These are phyloP conservation scores for Sphaerulina musiva DNA, from an alignment of 2,329 filamentous ascomycete species.

Conservation along the genomic window DNA sequence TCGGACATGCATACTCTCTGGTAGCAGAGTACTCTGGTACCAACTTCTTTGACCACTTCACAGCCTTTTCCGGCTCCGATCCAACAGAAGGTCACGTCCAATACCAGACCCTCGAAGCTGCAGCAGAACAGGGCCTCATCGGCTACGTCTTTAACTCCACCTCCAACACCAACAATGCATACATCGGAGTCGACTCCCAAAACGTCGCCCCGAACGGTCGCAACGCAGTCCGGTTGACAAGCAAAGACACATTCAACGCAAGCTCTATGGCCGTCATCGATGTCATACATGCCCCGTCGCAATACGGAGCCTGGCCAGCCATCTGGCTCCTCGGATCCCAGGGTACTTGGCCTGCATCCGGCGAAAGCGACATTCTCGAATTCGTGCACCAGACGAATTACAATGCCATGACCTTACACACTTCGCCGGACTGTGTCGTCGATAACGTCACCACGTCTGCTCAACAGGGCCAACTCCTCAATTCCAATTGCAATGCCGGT, in stretches of 20 bases:
- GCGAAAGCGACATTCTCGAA: constrained; percentile 48
- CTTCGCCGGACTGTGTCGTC: constrained; percentile 40
- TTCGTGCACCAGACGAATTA: constrained; percentile 39
- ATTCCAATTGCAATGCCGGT: constrained; percentile 29
- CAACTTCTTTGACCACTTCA: constrained; percentile 42
- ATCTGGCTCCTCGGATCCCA: constrained; percentile 37
- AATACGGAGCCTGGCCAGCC: constrained; percentile 49
- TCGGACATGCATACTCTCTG: constrained; percentile 23
- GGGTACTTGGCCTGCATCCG: constrained; percentile 34
- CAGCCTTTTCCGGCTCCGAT: constrained; percentile 40
- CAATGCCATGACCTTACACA: constrained; percentile 46
- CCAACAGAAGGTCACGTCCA: constrained; percentile 39
- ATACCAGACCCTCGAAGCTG: constrained; percentile 22
- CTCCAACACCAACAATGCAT: constrained; percentile 32
- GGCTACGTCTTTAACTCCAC: constrained; percentile 38
- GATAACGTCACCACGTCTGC: constrained; percentile 27
- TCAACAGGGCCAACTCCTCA: constrained; percentile 20
- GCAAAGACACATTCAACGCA: constrained; percentile 42
- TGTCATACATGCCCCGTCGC: constrained; percentile 47
- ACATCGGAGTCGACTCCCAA: constrained; percentile 43
- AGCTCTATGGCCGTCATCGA: constrained; percentile 47
- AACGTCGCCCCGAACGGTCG: constrained; percentile 35
- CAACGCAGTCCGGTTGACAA: constrained; percentile 43
- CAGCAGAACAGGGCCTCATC: constrained; percentile 35
- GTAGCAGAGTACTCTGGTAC: constrained; percentile 28